Evolutionary conservation across 2,329 filamentous ascomycete genomes (phyloP), one percentile per base, ranked within the genome.

Genomic region (Ophiocordyceps unilateralis): DNA sequence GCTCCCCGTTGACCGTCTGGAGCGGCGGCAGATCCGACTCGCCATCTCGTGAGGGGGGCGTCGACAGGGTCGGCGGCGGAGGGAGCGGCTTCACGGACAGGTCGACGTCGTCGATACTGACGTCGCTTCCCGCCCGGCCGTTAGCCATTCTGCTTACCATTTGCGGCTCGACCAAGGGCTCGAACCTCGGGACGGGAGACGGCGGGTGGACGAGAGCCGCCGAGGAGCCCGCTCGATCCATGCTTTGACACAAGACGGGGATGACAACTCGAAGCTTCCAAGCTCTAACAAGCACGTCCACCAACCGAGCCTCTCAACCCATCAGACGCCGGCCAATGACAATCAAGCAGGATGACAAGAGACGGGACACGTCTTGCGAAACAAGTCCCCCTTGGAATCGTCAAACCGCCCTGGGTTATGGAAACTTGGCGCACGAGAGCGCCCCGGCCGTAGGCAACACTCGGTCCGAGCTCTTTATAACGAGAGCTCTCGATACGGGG

Each of bases 1-100:
- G 39, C n/a, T 47, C 34, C 32, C 46, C 45, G 15, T 47, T 36
- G 12, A 41, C 42, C 20, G 45, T 41, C 39, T 49, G 46, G 23
- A 49, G 30, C 5, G 41, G 26, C 8, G 48, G 46, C 8, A 45
- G 41, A 6, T 45, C 39, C 15, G 19, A 28, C 15, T 46, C 40
- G 23, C n/a, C 20, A 8, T 22, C 20, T n/a, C 20, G 15, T 17
- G 15, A 34, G 15, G 15, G n/a, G 1, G 30, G 22, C 14, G 23
- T 24, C 7, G 28, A 11, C 17, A 39, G 23, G 14, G 41, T 23
- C 15, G 46, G 47, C 24, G 30, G 42, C 21, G 41, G 38, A 11
- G 47, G 46, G 2, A 47, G 39, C 7, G 44, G 46, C 30, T 46
- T 46, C n/a, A 40, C 43, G 15, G 46, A 40, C 22, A 45, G 39